Evolutionary conservation across 2,329 filamentous ascomycete species (phyloP).

Genomic region (Cytospora paraplurivora): DNA sequence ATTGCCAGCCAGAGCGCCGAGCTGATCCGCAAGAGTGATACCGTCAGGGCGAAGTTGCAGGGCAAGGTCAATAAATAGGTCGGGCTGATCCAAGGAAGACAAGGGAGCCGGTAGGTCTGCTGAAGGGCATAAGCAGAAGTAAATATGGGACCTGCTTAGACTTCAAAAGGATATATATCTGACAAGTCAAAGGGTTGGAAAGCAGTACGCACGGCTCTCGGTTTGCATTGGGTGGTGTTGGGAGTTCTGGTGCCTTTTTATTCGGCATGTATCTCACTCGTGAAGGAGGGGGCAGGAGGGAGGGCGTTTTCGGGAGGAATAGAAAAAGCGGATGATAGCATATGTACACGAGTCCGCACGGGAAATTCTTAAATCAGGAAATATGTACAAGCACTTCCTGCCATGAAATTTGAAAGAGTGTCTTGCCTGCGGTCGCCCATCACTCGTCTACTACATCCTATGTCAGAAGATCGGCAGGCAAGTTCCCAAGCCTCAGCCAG

Average conservation of each 20-base stretch:
- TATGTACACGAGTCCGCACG: background rate
- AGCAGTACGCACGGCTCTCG: background rate
- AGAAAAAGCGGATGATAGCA: background rate
- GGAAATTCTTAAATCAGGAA: background rate
- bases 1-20: slow-evolving; percentile 24
- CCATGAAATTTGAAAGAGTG: background rate
- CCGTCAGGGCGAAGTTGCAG: slow-evolving; percentile 21
- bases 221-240: slow-evolving; percentile 22
- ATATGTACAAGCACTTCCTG: background rate
- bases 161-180: background rate
- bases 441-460: background rate
- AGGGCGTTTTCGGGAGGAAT: background rate
- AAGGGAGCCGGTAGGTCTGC: background rate
- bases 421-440: background rate
- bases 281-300: background rate
- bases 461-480: background rate
- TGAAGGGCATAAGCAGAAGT: background rate
- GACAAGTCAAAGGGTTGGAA: background rate
- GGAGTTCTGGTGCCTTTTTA: background rate
- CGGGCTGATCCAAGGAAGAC: background rate
- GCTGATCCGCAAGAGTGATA: slow-evolving; percentile 26
- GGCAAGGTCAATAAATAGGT: slow-evolving; percentile 3
- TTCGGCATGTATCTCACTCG: background rate
- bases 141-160: background rate
- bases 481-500: background rate